phyloP scores from a whole-genome alignment of 192 early-diverging fungal genomes.

The Coemansia sp. region DNA sequence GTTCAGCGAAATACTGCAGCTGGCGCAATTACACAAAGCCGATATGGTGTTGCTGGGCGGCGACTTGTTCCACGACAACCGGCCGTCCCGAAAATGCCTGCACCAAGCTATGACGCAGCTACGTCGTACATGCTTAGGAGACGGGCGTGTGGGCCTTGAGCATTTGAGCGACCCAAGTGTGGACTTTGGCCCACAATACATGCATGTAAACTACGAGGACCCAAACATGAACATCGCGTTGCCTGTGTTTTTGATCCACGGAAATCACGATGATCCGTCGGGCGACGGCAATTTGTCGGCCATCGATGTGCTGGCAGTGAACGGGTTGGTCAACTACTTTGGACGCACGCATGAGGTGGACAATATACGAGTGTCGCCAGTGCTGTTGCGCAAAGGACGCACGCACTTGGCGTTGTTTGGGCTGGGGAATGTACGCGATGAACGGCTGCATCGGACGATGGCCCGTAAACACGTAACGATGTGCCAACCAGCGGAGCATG shows the following conservation, averaged over 20 bases:
- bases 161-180: slow-evolving; percentile 74
- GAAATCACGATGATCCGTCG: slow-evolving; percentile 94
- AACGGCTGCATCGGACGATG: slow-evolving; percentile 81
- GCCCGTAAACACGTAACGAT: slow-evolving; percentile 68
- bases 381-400: slow-evolving; percentile 77
- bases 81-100: slow-evolving; percentile 76
- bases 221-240: slow-evolving; percentile 81
- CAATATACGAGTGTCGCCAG: slow-evolving; percentile 73
- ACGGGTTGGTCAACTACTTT: slow-evolving; percentile 93
- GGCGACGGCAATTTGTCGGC: slow-evolving; percentile 83
- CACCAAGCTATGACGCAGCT: slow-evolving; percentile 71
- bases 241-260: slow-evolving; percentile 95
- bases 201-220: slow-evolving; percentile 82
- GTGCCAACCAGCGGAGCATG: slow-evolving; percentile 65
- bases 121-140: slow-evolving; percentile 67
- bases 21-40: slow-evolving; percentile 64
- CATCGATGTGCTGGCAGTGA: slow-evolving; percentile 73
- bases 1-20: slow-evolving; percentile 85
- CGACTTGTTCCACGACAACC: slow-evolving; percentile 96
- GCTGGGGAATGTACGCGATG: slow-evolving; percentile 90
- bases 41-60: slow-evolving; percentile 93
- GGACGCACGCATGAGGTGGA: slow-evolving; percentile 73
- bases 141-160: slow-evolving; percentile 64
- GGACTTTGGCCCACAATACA: slow-evolving; percentile 66
- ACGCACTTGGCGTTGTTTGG: slow-evolving; percentile 83